Evolutionary conservation across 805 yeast genomes (phyloP).

Genomic region (Kazachstania kunashirensis): DNA sequence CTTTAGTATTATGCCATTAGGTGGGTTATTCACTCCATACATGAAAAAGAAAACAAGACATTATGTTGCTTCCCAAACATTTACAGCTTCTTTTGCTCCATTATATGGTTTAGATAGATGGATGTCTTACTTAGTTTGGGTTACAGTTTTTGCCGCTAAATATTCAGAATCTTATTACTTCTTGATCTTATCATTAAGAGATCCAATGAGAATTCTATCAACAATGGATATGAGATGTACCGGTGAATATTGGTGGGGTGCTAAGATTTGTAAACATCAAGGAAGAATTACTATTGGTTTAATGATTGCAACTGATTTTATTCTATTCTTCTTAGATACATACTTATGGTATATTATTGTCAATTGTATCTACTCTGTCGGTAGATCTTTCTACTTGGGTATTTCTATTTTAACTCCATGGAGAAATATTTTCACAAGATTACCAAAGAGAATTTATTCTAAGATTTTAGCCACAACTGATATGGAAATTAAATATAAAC

Average conservation of each 20-base stretch:
- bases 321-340: slow-evolving; percentile 96
- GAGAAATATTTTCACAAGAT: slow-evolving; percentile 96
- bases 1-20: slow-evolving; percentile 92
- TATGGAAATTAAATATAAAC: slow-evolving; percentile 98
- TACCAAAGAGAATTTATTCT: slow-evolving; percentile 98
- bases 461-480: slow-evolving; percentile 96
- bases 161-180: slow-evolving; percentile 85
- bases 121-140: slow-evolving; percentile 91
- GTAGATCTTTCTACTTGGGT: slow-evolving; percentile 97
- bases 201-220: slow-evolving; percentile 86
- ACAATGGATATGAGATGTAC: slow-evolving; percentile 84
- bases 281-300: slow-evolving; percentile 82
- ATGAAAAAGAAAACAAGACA: slow-evolving; percentile 78
- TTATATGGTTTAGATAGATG: slow-evolving; percentile 87
- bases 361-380: slow-evolving; percentile 92
- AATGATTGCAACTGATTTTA: slow-evolving; percentile 86
- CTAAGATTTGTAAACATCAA: slow-evolving; percentile 72
- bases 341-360: slow-evolving; percentile 97
- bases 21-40: slow-evolving; percentile 90
- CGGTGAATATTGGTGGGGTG: slow-evolving; percentile 86
- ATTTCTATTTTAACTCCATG: slow-evolving; percentile 98
- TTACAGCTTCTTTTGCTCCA: slow-evolving; percentile 82
- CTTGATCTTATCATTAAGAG: slow-evolving; percentile 79
- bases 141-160: slow-evolving; percentile 80
- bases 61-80: slow-evolving; percentile 88